Percentiles rank a stretch among this genome's conserved stretches.
Conservation (phyloP, 2,329 filamentous ascomycete species). For the Huntiella omanensis region DNA sequence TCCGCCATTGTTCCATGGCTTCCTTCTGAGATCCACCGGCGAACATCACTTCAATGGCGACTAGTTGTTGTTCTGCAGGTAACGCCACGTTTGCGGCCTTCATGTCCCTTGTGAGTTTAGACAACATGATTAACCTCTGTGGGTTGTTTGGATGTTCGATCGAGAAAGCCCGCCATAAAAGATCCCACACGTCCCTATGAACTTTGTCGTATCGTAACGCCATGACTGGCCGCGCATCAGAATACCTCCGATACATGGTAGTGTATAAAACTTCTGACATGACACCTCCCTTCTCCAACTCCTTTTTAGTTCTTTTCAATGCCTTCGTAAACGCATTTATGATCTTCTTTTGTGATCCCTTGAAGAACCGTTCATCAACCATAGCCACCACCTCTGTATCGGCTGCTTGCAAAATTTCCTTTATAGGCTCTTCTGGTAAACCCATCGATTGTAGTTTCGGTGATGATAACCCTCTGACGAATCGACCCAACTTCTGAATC, state of each 20-base stretch:
- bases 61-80: slow-evolving; percentile 37
- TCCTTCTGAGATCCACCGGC: slow-evolving; percentile 38
- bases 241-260: slow-evolving; percentile 31
- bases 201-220: slow-evolving; percentile 32
- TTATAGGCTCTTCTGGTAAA: background rate
- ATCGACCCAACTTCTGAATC: slow-evolving; percentile 8
- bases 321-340: slow-evolving; percentile 9
- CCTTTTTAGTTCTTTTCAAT: slow-evolving; percentile 10
- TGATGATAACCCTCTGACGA: slow-evolving; percentile 8
- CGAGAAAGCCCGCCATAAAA: slow-evolving; percentile 46
- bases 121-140: slow-evolving; percentile 41
- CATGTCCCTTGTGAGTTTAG: slow-evolving; percentile 47
- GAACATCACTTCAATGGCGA: slow-evolving; percentile 51
- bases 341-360: background rate
- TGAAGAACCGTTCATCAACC: background rate
- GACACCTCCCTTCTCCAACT: slow-evolving; percentile 5
- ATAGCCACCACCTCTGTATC: slow-evolving; percentile 5
- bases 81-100: slow-evolving; percentile 36
- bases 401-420: slow-evolving; percentile 8
- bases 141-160: slow-evolving; percentile 29
- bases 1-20: slow-evolving; percentile 46
- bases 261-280: slow-evolving; percentile 20
- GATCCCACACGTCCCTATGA: slow-evolving; percentile 40
- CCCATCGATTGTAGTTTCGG: background rate
- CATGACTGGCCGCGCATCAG: slow-evolving; percentile 25